Conservation (phyloP, 805 yeast species). For the Starmerella vitae region DNA sequence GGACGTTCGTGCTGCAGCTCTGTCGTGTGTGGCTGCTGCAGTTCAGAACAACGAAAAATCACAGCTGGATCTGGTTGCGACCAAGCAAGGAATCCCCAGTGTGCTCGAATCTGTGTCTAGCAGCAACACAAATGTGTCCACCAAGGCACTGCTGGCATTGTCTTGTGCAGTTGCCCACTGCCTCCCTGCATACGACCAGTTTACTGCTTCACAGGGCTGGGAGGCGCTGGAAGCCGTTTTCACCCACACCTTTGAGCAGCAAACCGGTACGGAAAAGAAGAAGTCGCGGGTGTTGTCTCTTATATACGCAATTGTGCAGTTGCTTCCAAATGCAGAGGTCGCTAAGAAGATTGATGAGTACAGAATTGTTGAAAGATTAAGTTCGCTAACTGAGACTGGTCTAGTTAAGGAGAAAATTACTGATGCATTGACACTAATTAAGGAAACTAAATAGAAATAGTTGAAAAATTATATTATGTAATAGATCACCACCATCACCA, state of each 20-base stretch:
- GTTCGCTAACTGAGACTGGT: too few relatives aligned
- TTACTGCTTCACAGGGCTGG: slow-evolving; percentile 54
- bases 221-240: slow-evolving; percentile 30
- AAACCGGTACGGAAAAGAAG: slow-evolving; percentile 4
- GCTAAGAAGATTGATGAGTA: too few relatives aligned
- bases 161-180: slow-evolving; percentile 63
- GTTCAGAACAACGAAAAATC: slow-evolving; percentile 77
- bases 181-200: slow-evolving; percentile 39
- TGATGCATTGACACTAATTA: slow-evolving; percentile 6
- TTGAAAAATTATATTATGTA: background rate
- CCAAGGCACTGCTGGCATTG: slow-evolving; percentile 67
- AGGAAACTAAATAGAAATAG: slow-evolving; percentile 4
- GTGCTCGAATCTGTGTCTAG: slow-evolving; percentile 24
- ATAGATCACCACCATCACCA: background rate
- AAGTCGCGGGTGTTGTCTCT: slow-evolving; percentile 16
- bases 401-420: slow-evolving; percentile 11
- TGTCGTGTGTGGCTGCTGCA: slow-evolving; percentile 75
- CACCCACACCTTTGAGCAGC: slow-evolving; percentile 8
- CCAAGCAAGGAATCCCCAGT: slow-evolving; percentile 24
- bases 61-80: slow-evolving; percentile 44
- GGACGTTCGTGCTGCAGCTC: slow-evolving; percentile 43
- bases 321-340: slow-evolving; percentile 10
- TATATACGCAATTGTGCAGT: slow-evolving; percentile 11
- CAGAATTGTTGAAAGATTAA: too few relatives aligned
- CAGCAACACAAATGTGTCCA: slow-evolving; percentile 29